These are phyloP conservation scores for Nitzschia putrida DNA, from an alignment of 108 stramenopile species.

Conservation along the genomic window DNA sequence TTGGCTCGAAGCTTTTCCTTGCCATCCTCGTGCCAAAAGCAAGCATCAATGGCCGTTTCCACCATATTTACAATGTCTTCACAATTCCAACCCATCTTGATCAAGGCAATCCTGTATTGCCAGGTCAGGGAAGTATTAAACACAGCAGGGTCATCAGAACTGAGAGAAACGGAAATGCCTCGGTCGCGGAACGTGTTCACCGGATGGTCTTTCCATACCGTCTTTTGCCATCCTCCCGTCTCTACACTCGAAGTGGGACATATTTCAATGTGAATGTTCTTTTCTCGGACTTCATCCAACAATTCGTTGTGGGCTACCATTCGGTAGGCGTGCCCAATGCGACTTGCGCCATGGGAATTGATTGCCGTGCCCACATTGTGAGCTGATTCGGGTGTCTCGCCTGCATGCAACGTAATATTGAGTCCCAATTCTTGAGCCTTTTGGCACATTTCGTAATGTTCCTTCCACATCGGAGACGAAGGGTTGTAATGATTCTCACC, in stretches of 20 bases:
- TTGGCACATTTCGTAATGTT: constrained; percentile 55
- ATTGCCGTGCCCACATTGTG: constrained; percentile 60
- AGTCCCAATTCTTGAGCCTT: constrained; percentile 51
- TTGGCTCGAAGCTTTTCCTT: constrained; percentile 32
- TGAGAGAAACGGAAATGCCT: constrained; percentile 49
- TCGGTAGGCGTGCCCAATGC: constrained; percentile 75
- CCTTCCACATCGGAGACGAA: constrained; percentile 41
- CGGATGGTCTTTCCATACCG: constrained; percentile 65
- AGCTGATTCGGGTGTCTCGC: constrained; percentile 52
- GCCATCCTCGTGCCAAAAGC: constrained; percentile 45
- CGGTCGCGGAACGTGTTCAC: constrained; percentile 36
- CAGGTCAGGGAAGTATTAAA: constrained; percentile 61
- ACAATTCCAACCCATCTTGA: constrained; percentile 50
- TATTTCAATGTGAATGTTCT: constrained; percentile 62
- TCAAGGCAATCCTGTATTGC: constrained; percentile 60
- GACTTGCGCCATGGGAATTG: constrained; percentile 52
- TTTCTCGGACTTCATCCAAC: constrained; percentile 40
- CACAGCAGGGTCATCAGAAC: constrained; percentile 75
- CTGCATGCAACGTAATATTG: constrained; percentile 64
- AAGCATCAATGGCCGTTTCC: constrained; percentile 52
- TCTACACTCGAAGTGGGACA: constrained; percentile 62
- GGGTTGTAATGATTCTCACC: constrained; percentile 71
- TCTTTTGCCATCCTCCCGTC: constrained; percentile 38
- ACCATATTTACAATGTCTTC: constrained; percentile 30
- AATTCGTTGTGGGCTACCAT: constrained; percentile 36